A percentile compares a stretch with the other conserved stretches of the same genome.
Conservation (phyloP, 805 yeast genomes). For the Starmerella powellii region DNA sequence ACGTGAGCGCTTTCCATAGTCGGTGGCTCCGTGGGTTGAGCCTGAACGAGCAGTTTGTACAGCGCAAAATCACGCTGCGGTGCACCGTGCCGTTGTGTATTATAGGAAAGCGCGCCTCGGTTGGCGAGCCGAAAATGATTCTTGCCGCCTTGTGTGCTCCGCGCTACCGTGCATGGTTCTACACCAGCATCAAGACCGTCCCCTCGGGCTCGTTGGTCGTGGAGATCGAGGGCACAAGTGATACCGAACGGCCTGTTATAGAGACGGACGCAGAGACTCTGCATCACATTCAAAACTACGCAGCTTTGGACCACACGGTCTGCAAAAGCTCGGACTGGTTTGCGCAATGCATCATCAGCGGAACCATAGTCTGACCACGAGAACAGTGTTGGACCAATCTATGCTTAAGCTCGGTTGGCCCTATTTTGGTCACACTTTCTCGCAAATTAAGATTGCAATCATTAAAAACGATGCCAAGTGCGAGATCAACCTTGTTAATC, state of each 20-base stretch:
- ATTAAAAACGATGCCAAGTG: too few species aligned
- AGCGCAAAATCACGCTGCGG: conserved; percentile 16
- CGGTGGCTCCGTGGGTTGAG: conserved; percentile 17
- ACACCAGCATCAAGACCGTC: neutral
- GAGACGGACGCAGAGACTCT: conserved; percentile 7
- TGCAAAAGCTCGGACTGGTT: conserved; percentile 25
- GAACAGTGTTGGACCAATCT: neutral
- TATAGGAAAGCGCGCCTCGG: neutral
- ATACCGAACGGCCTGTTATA: conserved; percentile 1
- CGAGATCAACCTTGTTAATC: too few species aligned
- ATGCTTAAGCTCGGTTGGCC: too few species aligned
- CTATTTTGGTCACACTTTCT: too few species aligned
- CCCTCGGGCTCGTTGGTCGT: conserved; percentile 21
- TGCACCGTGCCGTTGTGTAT: conserved; percentile 21
- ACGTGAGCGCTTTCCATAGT: conserved; percentile 19
- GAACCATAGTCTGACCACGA: conserved; percentile 20
- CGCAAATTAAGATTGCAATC: too few species aligned
- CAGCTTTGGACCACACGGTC: conserved; percentile 12
- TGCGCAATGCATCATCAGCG: conserved; percentile 26
- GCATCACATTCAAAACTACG: conserved; percentile 12
- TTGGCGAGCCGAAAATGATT: conserved; percentile 4
- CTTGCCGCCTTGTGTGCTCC: conserved; percentile 14
- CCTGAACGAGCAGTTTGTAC: conserved; percentile 24
- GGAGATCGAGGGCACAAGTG: conserved; percentile 5
- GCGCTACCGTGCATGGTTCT: conserved; percentile 8